A percentile compares a stretch with the other conserved stretches of the same genome.
Conservation (phyloP, 2,329 filamentous ascomycete genomes). For the Botrytis fabae region DNA sequence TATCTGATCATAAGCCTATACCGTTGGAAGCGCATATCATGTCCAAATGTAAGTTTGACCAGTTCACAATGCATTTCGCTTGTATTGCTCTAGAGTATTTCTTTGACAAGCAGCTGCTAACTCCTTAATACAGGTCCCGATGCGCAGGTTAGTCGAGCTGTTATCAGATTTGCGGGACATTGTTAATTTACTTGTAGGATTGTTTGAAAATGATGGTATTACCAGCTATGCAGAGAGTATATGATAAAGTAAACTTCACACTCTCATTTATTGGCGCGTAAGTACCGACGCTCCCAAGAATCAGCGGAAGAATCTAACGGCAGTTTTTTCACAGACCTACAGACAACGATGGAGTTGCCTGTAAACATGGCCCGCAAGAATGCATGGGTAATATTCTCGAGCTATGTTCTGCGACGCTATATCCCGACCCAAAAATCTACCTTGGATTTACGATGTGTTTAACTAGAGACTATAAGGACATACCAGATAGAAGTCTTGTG, state of each 20-base stretch:
- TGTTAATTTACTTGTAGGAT: conserved; percentile 48
- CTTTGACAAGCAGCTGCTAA: background rate
- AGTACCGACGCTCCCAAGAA: conserved; percentile 50
- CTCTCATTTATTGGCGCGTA: conserved; percentile 78
- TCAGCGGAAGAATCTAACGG: conserved; percentile 6
- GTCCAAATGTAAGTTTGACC: conserved; percentile 60
- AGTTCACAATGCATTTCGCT: background rate
- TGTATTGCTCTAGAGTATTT: background rate
- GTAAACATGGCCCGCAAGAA: conserved; percentile 86
- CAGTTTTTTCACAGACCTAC: conserved; percentile 51
- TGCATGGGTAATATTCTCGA: conserved; percentile 94
- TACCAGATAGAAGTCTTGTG: conserved; percentile 76
- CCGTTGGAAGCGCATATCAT: conserved; percentile 94
- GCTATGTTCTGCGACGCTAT: conserved; percentile 81
- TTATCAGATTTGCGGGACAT: background rate
- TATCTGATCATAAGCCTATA: conserved; percentile 48
- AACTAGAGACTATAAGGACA: conserved; percentile 69
- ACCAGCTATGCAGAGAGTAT: conserved; percentile 79
- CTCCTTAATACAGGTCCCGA: conserved; percentile 66
- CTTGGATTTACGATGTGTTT: conserved; percentile 95
- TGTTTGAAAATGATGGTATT: conserved; percentile 80
- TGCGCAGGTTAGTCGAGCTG: conserved; percentile 55
- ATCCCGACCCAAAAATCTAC: conserved; percentile 81
- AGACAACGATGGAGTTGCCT: conserved; percentile 78
- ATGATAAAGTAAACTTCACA: conserved; percentile 85